phyloP scores from a whole-genome alignment of 495 filamentous ascomycete genomes.

The Trichodelitschia bisporula region DNA sequence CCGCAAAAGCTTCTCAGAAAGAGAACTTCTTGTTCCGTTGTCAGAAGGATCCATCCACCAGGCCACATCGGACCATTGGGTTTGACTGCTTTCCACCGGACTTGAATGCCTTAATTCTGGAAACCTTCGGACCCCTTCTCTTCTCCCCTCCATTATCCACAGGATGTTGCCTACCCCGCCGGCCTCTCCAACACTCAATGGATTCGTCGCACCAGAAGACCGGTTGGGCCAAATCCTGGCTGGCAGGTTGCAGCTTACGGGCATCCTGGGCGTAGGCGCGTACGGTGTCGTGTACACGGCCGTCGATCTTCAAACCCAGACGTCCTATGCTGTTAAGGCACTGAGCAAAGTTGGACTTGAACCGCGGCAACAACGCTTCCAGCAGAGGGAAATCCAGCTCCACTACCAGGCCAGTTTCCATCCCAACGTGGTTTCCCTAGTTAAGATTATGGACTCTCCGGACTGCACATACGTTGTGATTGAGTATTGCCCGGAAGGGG shows the following conservation, averaged over 20 bases:
- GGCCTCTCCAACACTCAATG: conserved; percentile 26
- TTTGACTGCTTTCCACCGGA: too few relatives aligned
- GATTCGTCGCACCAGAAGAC: conserved; percentile 43
- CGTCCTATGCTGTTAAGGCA: conserved; percentile 84
- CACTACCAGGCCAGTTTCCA: conserved; percentile 76
- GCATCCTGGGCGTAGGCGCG: conserved; percentile 76
- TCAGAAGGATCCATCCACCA: too few relatives aligned
- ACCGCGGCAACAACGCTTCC: conserved; percentile 65
- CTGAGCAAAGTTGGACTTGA: conserved; percentile 84
- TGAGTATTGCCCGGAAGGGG: conserved; percentile 92
- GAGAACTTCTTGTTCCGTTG: too few relatives aligned
- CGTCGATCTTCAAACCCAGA: conserved; percentile 59
- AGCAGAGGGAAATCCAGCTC: conserved; percentile 75
- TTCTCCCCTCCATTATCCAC: conserved; percentile 1
- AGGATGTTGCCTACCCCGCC: conserved; percentile 37
- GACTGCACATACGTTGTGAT: conserved; percentile 95
- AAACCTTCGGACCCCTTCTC: conserved; percentile 7
- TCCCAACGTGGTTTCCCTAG: conserved; percentile 78
- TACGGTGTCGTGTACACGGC: conserved; percentile 95
- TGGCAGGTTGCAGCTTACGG: conserved; percentile 55
- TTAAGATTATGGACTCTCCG: conserved; percentile 75
- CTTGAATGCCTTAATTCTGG: conserved; percentile 15
- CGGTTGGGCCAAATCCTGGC: conserved; percentile 67
- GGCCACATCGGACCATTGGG: too few relatives aligned
- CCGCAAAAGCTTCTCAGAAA: too few relatives aligned